These are phyloP conservation scores for Gentiana straminea DNA, from an alignment of 257 asterid genomes.

Conservation along the genomic window DNA sequence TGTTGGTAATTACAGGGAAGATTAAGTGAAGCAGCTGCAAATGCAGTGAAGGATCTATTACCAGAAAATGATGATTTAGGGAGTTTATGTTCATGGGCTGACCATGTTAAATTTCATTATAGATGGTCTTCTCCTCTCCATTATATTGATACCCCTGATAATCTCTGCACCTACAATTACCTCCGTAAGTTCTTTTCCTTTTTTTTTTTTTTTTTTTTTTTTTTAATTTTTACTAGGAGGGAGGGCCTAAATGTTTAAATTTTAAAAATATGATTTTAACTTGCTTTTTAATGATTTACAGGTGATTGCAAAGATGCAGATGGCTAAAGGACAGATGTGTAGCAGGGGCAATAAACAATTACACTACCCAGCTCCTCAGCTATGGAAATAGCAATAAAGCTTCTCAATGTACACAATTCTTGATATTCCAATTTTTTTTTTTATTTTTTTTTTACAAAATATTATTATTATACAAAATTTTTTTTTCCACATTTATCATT, in stretches of 20 bases:
- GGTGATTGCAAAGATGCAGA: conserved; percentile 87
- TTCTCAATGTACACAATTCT: conserved; percentile 34
- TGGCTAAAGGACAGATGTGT: conserved; percentile 59
- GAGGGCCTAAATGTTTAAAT: too few relatives aligned
- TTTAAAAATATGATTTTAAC: neutral
- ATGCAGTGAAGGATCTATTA: conserved; percentile 52
- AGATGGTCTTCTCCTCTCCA: conserved; percentile 89
- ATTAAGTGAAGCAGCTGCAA: conserved; percentile 54
- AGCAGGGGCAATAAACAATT: conserved; percentile 89
- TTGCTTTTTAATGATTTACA: conserved; percentile 6
- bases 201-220: neutral
- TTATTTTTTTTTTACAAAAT: too few relatives aligned
- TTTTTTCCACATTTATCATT: neutral
- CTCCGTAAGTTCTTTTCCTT: conserved; percentile 32
- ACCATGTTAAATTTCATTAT: conserved; percentile 49
- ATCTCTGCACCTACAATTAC: conserved; percentile 61
- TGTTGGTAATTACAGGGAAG: conserved; percentile 31
- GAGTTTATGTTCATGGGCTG: conserved; percentile 82
- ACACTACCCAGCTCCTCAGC: conserved; percentile 61
- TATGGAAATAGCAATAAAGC: conserved; percentile 21
- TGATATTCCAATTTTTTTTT: neutral
- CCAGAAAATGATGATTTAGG: conserved; percentile 56
- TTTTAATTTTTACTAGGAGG: neutral
- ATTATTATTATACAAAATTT: neutral
- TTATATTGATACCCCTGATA: conserved; percentile 65